A percentile compares a stretch with the other conserved stretches of the same genome.
Evolutionary conservation across 441 rosid genomes (phyloP).

Genomic region (Euphorbia corollata): DNA sequence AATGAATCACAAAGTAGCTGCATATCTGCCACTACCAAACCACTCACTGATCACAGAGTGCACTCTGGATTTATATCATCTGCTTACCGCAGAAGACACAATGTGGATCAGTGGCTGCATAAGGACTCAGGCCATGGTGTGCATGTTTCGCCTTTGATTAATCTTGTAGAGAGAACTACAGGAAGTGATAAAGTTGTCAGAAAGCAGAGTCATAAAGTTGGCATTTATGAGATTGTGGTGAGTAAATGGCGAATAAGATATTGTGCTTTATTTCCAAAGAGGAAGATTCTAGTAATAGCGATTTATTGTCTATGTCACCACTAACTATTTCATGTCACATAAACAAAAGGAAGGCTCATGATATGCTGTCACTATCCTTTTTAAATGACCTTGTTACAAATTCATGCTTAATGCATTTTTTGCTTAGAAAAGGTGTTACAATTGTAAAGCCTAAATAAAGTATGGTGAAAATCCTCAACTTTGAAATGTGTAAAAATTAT

Average conservation of each 20-base stretch:
- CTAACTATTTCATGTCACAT: background rate
- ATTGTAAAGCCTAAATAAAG: background rate
- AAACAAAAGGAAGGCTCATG: background rate
- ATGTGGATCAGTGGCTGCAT: constrained; percentile 47
- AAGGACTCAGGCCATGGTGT: constrained; percentile 29
- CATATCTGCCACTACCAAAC: constrained; percentile 23
- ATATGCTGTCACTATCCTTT: background rate
- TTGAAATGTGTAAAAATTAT: constrained; percentile 1
- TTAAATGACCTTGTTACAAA: background rate
- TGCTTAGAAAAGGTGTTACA: background rate
- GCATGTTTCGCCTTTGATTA: constrained; percentile 30
- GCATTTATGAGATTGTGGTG: constrained; percentile 45
- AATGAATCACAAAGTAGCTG: constrained; percentile 34
- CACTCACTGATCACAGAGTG: constrained; percentile 20
- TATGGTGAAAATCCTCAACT: background rate
- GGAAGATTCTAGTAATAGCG: background rate
- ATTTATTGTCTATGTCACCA: background rate
- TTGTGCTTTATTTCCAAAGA: constrained; percentile 16
- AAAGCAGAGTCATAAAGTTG: constrained; percentile 33
- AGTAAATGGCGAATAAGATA: constrained; percentile 23
- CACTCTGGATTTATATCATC: constrained; percentile 22
- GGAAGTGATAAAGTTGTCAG: constrained; percentile 44
- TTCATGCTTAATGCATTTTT: background rate
- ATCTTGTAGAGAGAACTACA: constrained; percentile 37
- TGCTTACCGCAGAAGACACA: constrained; percentile 32